Base-by-base conservation (phyloP, 345 rosid genomes). In the Excoecaria cochinchinensis region DNA sequence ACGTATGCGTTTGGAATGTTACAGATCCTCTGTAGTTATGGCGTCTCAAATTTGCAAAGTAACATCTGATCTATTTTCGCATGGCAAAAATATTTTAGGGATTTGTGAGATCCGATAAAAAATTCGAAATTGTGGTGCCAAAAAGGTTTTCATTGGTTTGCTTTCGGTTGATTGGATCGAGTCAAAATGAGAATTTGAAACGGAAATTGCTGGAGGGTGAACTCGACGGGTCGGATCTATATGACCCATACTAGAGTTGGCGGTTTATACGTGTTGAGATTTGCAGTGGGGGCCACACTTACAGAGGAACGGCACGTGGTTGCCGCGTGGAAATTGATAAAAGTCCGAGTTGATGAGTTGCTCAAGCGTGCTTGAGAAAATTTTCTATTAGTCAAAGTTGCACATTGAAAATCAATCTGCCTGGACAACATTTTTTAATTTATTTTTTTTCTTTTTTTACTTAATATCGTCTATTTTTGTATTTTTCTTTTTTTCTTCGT, bases 231-330 rank as follows among this genome's bases (percentile, higher is more conserved):
- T 6, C 81, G 82, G 79, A 40, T 81, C 11, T 85, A 76, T 21
- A 77, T 84, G 82, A 82, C 85, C 22, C 89, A 81, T 44, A 82
- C 82, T 1, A 73, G 68, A 31, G 84, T 78, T 4, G 83, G 85
- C 3, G 86, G 85, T 19, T 63, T 53, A 47, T 84, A 77, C 61
- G 46, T 83, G 57, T 38, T 86, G 73, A 67, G 88, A 78, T 86
- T 88, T 55, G 86, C 84, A 1, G 87, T 84, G 60, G 89, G 84
- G 48, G 86, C 89, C 17, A 81, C 91, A 1, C 71, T 88, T 4
- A 81, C 84, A 0, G 81, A 86, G 62, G 89, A 86, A 22, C 67
- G 86, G 39, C 91, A 84, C 77, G 85, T 88, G 64, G 55, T 59
- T n/a, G 81, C 79, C 4, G 88, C 88, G 67, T 84, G 91, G 91